Conservation (phyloP, 1,284 basidiomycete genomes). For the Heliocybe sulcata region DNA sequence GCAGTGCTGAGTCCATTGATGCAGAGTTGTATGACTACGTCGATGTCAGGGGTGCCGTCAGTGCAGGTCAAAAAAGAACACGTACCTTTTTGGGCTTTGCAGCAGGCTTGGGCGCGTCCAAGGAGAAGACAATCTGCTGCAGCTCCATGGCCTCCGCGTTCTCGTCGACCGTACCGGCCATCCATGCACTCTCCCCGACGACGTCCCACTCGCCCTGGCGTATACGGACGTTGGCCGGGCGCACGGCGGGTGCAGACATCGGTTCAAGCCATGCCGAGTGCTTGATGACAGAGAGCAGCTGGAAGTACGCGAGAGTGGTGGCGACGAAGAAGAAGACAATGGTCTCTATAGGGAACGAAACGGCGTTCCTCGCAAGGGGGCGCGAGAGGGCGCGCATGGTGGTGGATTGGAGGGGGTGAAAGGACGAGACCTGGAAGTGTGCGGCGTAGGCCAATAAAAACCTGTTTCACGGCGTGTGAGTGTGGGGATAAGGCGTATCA, state of each 20-base stretch:
- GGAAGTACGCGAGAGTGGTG: slow-evolving; percentile 58
- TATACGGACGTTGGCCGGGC: slow-evolving; percentile 47
- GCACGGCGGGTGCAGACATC: slow-evolving; percentile 34
- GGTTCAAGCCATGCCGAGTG: slow-evolving; percentile 25
- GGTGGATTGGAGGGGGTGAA: not conserved
- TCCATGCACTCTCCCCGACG: slow-evolving; percentile 46
- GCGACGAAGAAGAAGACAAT: slow-evolving; percentile 56
- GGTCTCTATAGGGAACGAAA: slow-evolving; percentile 33
- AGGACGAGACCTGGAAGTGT: not conserved
- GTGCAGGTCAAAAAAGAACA: slow-evolving; percentile 9
- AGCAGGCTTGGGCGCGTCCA: slow-evolving; percentile 23
- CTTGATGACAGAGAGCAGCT: slow-evolving; percentile 53
- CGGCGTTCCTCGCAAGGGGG: slow-evolving; percentile 15
- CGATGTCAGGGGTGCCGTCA: slow-evolving; percentile 18
- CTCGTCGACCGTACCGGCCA: slow-evolving; percentile 23
- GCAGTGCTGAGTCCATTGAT: not conserved
- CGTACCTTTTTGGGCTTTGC: slow-evolving; percentile 26
- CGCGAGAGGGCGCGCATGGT: slow-evolving; percentile 19
- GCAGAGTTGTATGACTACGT: not conserved
- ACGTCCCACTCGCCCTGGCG: slow-evolving; percentile 48
- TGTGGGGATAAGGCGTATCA: not conserved
- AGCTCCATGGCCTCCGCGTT: slow-evolving; percentile 43
- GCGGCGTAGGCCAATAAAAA: not conserved
- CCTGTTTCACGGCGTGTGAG: not conserved
- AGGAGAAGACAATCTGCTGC: slow-evolving; percentile 56